These are phyloP conservation scores for Globisporangium paddicum DNA, from an alignment of 352 stramenopile genomes.

Conservation along the genomic window DNA sequence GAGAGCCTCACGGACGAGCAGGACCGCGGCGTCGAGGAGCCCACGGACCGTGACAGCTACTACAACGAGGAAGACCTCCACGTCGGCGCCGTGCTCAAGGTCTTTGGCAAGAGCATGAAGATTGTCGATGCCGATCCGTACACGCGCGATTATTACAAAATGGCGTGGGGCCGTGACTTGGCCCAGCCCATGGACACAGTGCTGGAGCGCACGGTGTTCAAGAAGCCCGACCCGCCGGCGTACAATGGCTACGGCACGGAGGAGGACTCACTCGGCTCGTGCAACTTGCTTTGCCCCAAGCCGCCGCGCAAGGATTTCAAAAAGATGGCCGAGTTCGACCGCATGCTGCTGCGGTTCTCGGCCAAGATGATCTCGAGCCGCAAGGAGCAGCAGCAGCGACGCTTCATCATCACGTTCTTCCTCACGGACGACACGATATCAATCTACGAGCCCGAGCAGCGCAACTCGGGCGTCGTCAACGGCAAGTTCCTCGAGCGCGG, in stretches of 20 bases:
- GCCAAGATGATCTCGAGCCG: conserved; percentile 66
- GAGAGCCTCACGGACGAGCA: conserved; percentile 64
- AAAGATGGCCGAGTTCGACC: conserved; percentile 74
- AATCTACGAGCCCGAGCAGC: conserved; percentile 75
- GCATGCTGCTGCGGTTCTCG: conserved; percentile 71
- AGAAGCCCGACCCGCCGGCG: conserved; percentile 48
- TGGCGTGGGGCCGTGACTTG: conserved; percentile 57
- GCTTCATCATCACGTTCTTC: conserved; percentile 83
- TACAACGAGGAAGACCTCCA: conserved; percentile 69
- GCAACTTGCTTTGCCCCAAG: conserved; percentile 57
- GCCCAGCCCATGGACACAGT: conserved; percentile 34
- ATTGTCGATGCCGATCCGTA: conserved; percentile 77
- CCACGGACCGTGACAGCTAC: conserved; percentile 52
- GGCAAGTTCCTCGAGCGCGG: conserved; percentile 85
- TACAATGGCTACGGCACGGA: conserved; percentile 79
- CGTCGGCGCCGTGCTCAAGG: conserved; percentile 60
- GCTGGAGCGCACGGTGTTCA: conserved; percentile 41
- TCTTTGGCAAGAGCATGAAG: conserved; percentile 61
- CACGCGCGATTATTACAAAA: conserved; percentile 70
- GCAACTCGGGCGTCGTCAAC: conserved; percentile 77
- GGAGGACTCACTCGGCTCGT: conserved; percentile 72
- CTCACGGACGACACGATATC: conserved; percentile 70
- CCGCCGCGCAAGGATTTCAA: conserved; percentile 76
- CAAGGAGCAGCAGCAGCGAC: conserved; percentile 71
- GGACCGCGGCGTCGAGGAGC: conserved; percentile 71